A percentile compares a stretch with the other conserved stretches of the same genome.
phyloP scores from a whole-genome alignment of 2,329 filamentous ascomycete species.

The Rhynchosporium graminicola region DNA sequence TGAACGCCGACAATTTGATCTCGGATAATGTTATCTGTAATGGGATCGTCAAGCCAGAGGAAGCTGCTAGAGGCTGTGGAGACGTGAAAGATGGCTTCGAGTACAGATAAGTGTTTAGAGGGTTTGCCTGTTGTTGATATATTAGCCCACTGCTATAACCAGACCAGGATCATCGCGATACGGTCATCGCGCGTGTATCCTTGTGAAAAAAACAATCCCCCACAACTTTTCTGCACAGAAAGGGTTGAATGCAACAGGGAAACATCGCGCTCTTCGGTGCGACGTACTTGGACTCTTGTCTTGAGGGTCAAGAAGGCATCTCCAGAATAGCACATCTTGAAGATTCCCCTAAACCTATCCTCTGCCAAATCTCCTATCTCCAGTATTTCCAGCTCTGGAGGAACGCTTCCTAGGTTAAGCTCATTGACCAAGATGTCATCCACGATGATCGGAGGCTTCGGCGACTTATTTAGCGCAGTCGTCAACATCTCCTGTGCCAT shows the following conservation, averaged over 20 bases:
- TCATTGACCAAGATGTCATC: slow-evolving; percentile 99
- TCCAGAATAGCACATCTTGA: slow-evolving; percentile 98
- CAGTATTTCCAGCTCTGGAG: slow-evolving; percentile 92
- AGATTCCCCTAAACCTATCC: slow-evolving; percentile 95
- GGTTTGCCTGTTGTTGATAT: slow-evolving; percentile 73
- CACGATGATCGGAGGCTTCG: slow-evolving; percentile 97
- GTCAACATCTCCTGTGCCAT: slow-evolving; percentile 93
- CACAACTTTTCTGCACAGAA: slow-evolving; percentile 17
- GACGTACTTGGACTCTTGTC: slow-evolving; percentile 84
- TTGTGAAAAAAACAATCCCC: slow-evolving; percentile 36
- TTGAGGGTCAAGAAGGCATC: slow-evolving; percentile 95
- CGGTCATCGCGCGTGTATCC: slow-evolving; percentile 37
- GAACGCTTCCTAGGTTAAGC: slow-evolving; percentile 91
- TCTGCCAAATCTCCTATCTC: slow-evolving; percentile 98
- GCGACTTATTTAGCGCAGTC: slow-evolving; percentile 92
- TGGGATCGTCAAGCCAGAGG: slow-evolving; percentile 93
- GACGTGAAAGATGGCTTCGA: slow-evolving; percentile 92
- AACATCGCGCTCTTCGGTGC: slow-evolving; percentile 20
- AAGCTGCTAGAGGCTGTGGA: slow-evolving; percentile 85
- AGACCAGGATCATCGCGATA: slow-evolving; percentile 27
- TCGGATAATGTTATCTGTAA: slow-evolving; percentile 94
- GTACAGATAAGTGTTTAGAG: slow-evolving; percentile 90
- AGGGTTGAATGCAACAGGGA: slow-evolving; percentile 5
- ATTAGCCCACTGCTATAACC: slow-evolving; percentile 49
- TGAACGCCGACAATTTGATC: slow-evolving; percentile 93